Conservation (phyloP, 2,329 filamentous ascomycete genomes). For the Diaporthe amygdali region DNA sequence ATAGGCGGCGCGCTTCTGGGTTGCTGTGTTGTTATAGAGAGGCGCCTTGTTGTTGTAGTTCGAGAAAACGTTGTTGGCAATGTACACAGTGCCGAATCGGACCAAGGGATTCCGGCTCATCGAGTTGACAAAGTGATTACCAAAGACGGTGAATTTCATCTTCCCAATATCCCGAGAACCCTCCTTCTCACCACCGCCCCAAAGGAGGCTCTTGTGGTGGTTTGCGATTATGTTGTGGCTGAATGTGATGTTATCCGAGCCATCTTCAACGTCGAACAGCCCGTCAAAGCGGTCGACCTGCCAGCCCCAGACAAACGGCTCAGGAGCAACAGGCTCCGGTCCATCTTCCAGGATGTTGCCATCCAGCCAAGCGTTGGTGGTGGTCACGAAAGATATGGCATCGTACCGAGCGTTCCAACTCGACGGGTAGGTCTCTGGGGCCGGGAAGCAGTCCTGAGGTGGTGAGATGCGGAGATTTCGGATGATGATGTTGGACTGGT, state of each 20-base stretch:
- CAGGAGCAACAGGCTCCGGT: background rate
- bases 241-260: conserved; percentile 13
- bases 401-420: conserved; percentile 16
- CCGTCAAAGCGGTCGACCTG: conserved; percentile 9
- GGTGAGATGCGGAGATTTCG: conserved; percentile 8
- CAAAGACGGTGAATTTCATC: conserved; percentile 12
- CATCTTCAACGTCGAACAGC: conserved; percentile 6
- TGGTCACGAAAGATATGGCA: conserved; percentile 4
- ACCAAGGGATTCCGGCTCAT: conserved; percentile 17
- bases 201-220: conserved; percentile 11
- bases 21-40: background rate
- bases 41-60: conserved; percentile 6
- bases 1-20: background rate
- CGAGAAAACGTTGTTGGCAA: conserved; percentile 5
- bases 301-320: conserved; percentile 11
- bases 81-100: conserved; percentile 10
- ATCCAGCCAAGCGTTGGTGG: conserved; percentile 5
- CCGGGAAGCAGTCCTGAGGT: conserved; percentile 9
- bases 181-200: conserved; percentile 13
- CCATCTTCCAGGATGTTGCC: conserved; percentile 12
- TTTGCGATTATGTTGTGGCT: conserved; percentile 15
- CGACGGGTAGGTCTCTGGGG: background rate
- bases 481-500: conserved; percentile 9
- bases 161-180: conserved; percentile 1
- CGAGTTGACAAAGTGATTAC: conserved; percentile 13